phyloP scores from a whole-genome alignment of 176 grass and related monocot genomes.

The Bonia amplexicaulis region DNA sequence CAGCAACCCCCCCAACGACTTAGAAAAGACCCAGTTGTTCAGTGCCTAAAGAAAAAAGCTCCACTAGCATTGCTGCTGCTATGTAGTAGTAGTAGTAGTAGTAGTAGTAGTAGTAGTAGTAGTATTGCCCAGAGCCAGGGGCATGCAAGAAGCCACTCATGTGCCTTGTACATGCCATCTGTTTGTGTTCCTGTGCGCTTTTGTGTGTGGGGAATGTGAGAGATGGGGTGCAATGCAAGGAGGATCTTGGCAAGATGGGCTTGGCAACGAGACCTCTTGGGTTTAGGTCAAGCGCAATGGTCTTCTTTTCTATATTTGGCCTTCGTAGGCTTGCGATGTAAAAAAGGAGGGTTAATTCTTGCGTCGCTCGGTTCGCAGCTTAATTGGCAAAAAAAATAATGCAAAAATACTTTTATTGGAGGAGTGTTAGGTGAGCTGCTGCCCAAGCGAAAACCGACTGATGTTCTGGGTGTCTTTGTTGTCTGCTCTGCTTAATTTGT shows the following conservation, averaged over 20 bases:
- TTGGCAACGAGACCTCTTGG: not conserved
- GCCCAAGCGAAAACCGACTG: not conserved
- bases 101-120: not conserved
- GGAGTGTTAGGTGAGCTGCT: not conserved
- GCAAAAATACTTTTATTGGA: not conserved
- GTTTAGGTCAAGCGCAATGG: not conserved
- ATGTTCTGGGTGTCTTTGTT: not conserved
- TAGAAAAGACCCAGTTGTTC: constrained; percentile 24
- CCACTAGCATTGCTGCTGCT: not conserved
- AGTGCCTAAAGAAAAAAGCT: not conserved
- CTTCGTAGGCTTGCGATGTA: not conserved
- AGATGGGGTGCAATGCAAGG: not conserved
- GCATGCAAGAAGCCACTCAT: constrained; percentile 26
- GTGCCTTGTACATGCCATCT: not conserved
- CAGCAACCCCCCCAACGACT: not conserved
- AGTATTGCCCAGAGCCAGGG: not conserved
- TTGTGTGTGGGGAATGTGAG: not conserved
- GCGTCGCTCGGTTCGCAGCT: not conserved
- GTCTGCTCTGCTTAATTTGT: not conserved
- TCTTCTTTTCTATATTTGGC: not conserved
- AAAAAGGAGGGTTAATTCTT: not conserved
- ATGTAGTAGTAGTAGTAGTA: not conserved
- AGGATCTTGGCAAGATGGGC: not conserved
- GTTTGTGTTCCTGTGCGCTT: not conserved
- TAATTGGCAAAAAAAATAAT: not conserved